A percentile compares a stretch with the other conserved stretches of the same genome.
phyloP scores from a whole-genome alignment of 768 basidiomycete species.

The Coprinopsis sp. region DNA sequence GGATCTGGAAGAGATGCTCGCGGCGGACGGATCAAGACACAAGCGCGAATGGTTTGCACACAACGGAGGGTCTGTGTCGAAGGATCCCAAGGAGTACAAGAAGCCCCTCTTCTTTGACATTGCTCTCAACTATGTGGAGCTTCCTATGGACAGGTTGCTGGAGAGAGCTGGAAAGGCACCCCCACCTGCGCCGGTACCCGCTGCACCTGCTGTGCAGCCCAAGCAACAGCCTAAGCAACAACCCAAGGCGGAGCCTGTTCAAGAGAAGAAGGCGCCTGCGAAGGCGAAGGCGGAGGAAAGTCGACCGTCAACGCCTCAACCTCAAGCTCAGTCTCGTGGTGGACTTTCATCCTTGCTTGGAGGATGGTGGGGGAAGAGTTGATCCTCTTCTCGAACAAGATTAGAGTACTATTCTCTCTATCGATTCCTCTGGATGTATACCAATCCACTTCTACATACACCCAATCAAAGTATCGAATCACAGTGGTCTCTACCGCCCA shows the following conservation, averaged over 20 bases:
- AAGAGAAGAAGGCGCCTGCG: conserved; percentile 44
- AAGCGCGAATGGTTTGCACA: conserved; percentile 77
- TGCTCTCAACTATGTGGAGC: conserved; percentile 85
- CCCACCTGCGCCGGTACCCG: conserved; percentile 16
- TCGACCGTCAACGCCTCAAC: conserved; percentile 46
- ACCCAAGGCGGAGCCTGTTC: conserved; percentile 22
- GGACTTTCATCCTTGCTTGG: conserved; percentile 68
- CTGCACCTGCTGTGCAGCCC: conserved; percentile 11
- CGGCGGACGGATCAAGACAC: conserved; percentile 41
- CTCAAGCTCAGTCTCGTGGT: conserved; percentile 38
- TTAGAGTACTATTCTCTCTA: no score
- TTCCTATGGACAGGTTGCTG: conserved; percentile 76
- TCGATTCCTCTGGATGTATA: no score
- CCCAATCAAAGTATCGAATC: no score
- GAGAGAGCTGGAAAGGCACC: conserved; percentile 63
- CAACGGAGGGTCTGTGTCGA: conserved; percentile 59
- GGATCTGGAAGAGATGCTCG: conserved; percentile 48
- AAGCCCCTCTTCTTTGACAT: conserved; percentile 94
- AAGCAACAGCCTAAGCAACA: conserved; percentile 13
- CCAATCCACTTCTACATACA: no score
- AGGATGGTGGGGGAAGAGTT: conserved; percentile 75
- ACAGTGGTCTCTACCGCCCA: no score
- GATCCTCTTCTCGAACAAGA: conserved; percentile 6
- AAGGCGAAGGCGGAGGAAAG: conserved; percentile 58
- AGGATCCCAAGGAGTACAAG: conserved; percentile 49